Conservation (phyloP, 192 early-diverging fungal genomes). For the Funneliformis mosseae region DNA sequence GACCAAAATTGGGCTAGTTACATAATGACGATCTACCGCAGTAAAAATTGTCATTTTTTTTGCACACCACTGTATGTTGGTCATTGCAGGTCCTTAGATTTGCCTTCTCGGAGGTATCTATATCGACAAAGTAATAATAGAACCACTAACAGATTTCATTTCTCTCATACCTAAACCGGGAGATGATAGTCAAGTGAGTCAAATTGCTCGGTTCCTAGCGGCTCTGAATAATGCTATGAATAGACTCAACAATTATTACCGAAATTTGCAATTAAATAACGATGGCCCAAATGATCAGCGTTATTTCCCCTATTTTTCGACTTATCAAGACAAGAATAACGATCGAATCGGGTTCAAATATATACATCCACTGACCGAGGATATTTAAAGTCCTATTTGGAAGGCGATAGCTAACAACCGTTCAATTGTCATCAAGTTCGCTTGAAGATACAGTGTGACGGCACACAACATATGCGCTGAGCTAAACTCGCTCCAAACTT, state of each 20-base stretch:
- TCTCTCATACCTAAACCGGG: background rate
- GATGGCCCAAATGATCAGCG: background rate
- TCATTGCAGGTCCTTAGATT: no score
- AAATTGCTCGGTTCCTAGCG: background rate
- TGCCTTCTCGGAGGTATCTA: no score
- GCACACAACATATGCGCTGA: conserved; percentile 5
- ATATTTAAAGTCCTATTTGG: background rate
- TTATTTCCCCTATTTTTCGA: background rate
- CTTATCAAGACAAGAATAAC: background rate
- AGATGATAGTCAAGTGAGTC: background rate
- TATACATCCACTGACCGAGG: background rate
- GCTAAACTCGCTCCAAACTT: background rate
- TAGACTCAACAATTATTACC: background rate
- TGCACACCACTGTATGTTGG: no score
- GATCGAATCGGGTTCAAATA: background rate
- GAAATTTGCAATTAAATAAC: background rate
- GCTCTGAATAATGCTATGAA: background rate
- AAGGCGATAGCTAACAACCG: background rate
- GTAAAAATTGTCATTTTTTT: no score
- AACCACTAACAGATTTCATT: background rate
- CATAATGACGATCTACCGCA: no score
- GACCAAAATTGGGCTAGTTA: no score
- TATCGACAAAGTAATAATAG: no score
- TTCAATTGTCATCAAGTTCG: background rate
- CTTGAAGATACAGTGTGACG: background rate